A percentile compares a stretch with the other conserved stretches of the same genome.
Conservation (phyloP, 768 basidiomycete genomes). For the Termitomyces heimii region DNA sequence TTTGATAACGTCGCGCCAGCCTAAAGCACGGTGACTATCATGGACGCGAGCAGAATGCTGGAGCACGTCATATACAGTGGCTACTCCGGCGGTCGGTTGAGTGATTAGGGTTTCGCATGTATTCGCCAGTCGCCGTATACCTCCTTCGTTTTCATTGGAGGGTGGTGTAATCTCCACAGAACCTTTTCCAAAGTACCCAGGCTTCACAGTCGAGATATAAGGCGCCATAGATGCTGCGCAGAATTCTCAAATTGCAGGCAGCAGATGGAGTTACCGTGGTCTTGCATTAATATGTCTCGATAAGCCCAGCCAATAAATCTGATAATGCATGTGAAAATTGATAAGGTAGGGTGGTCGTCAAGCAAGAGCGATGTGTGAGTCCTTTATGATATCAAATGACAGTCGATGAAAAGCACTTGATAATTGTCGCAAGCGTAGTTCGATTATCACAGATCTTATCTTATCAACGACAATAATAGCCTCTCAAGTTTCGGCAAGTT, state of each 20-base stretch:
- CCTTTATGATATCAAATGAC: neutral
- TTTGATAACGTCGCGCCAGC: conserved; percentile 68
- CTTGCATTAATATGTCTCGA: neutral
- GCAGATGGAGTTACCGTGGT: neutral
- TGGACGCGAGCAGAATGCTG: conserved; percentile 69
- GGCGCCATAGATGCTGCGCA: neutral
- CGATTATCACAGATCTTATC: neutral
- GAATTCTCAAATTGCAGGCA: neutral
- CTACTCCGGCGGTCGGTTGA: conserved; percentile 66
- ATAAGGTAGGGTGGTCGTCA: neutral
- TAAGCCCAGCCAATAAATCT: neutral
- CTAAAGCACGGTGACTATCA: conserved; percentile 68
- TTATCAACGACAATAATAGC: neutral
- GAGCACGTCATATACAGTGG: conserved; percentile 78
- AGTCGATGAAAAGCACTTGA: neutral
- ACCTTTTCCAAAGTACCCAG: conserved; percentile 50
- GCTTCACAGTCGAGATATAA: conserved; percentile 28
- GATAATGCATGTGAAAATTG: neutral
- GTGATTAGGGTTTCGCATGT: conserved; percentile 54
- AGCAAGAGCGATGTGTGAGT: neutral
- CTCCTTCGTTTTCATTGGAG: conserved; percentile 37
- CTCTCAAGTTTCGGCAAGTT: no score
- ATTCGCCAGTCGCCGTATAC: conserved; percentile 51
- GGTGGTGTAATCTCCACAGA: conserved; percentile 54
- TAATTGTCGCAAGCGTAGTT: neutral